Evolutionary conservation across 345 rosid genomes (phyloP).

Genomic region (Citrus maxima): DNA sequence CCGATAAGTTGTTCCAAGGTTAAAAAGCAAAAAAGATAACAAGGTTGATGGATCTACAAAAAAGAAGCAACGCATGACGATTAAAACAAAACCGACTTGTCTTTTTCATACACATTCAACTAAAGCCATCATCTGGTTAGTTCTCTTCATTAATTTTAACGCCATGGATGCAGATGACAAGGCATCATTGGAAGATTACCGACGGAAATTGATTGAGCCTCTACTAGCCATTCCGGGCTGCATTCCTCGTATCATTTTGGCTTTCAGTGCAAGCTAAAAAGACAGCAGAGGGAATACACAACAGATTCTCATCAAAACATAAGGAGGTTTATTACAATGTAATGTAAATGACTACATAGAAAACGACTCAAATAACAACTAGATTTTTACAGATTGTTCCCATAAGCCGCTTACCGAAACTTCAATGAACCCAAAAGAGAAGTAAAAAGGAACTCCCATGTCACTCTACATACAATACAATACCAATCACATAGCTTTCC

Average conservation of each 20-base stretch:
- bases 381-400: slow-evolving; percentile 36
- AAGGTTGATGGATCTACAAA: neutral
- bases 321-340: slow-evolving; percentile 11
- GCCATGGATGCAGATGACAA: neutral
- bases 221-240: neutral
- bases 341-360: neutral
- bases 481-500: neutral
- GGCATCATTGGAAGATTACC: neutral
- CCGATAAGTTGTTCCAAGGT: neutral
- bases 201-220: neutral
- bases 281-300: neutral
- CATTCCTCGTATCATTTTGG: neutral
- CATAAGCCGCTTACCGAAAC: slow-evolving; percentile 14
- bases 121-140: neutral
- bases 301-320: neutral
- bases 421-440: slow-evolving; percentile 12
- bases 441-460: neutral
- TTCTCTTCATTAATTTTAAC: neutral
- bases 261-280: slow-evolving; percentile 27
- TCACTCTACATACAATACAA: slow-evolving; percentile 23
- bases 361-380: slow-evolving; percentile 18
- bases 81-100: neutral
- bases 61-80: neutral
- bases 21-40: neutral
- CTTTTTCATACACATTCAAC: neutral